phyloP scores from a whole-genome alignment of 768 basidiomycete genomes.

The Boletus pseudo-olivaceus region DNA sequence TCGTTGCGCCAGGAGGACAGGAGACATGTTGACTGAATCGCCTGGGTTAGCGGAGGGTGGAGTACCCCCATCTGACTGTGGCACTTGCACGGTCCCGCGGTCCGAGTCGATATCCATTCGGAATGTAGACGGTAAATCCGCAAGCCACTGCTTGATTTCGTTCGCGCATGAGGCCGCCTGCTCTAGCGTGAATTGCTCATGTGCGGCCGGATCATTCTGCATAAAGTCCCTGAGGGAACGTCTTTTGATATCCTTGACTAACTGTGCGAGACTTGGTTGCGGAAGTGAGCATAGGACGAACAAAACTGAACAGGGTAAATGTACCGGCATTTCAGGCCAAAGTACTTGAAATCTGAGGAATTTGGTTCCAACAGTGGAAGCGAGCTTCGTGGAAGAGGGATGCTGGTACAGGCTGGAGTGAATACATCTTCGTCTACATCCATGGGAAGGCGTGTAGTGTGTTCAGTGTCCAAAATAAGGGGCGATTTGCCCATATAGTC shows the following conservation, averaged over 20 bases:
- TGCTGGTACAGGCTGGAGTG: slow-evolving; percentile 40
- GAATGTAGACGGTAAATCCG: slow-evolving; percentile 48
- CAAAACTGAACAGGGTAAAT: slow-evolving; percentile 8
- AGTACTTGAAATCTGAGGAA: slow-evolving; percentile 42
- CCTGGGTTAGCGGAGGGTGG: slow-evolving; percentile 9
- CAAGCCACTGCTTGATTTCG: slow-evolving; percentile 53
- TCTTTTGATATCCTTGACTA: slow-evolving; percentile 60
- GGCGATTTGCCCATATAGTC: slow-evolving; percentile 66
- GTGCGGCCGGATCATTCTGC: slow-evolving; percentile 25
- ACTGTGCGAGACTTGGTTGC: slow-evolving; percentile 49
- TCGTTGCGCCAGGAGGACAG: slow-evolving; percentile 46
- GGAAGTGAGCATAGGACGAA: slow-evolving; percentile 2
- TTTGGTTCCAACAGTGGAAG: slow-evolving; percentile 26
- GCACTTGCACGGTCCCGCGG: slow-evolving; percentile 12
- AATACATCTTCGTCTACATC: slow-evolving; percentile 57
- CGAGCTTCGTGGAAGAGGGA: slow-evolving; percentile 38
- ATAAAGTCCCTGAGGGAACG: slow-evolving; percentile 43
- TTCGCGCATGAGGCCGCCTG: slow-evolving; percentile 56
- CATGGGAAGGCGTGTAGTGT: slow-evolving; percentile 52
- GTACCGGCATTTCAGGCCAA: slow-evolving; percentile 60
- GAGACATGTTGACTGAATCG: slow-evolving; percentile 25
- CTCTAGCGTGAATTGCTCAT: slow-evolving; percentile 50
- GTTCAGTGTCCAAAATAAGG: slow-evolving; percentile 52
- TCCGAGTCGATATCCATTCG: slow-evolving; percentile 40
- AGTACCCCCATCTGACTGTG: slow-evolving; percentile 7